A percentile compares a stretch with the other conserved stretches of the same genome.
Conservation (phyloP, 31 red algal genomes). For the Odonthalia washingtoniensis region DNA sequence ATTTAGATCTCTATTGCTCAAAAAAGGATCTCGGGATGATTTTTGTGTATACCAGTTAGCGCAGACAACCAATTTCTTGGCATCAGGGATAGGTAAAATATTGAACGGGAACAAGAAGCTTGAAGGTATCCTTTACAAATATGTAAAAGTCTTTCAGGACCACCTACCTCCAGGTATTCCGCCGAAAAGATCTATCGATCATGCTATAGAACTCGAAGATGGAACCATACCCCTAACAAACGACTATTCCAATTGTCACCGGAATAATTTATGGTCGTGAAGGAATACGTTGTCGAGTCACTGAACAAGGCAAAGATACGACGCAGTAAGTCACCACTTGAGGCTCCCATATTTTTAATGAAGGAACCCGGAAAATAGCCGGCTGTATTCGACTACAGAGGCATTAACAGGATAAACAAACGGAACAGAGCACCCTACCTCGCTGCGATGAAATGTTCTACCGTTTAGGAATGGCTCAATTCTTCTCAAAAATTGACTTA, state of each 20-base stretch:
- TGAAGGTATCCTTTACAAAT: neutral
- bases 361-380: neutral
- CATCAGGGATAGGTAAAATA: neutral
- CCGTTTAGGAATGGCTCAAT: neutral
- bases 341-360: slow-evolving; percentile 23
- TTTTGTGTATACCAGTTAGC: neutral
- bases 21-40: neutral
- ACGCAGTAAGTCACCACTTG: neutral
- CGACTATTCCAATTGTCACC: neutral
- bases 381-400: slow-evolving; percentile 9
- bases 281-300: neutral
- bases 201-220: neutral
- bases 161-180: neutral
- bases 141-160: neutral
- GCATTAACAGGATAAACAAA: neutral
- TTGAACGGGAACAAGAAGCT: neutral
- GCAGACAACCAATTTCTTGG: neutral
- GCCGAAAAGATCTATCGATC: neutral
- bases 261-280: slow-evolving; percentile 8
- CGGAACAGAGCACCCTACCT: neutral
- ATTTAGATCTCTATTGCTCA: neutral
- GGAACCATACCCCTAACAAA: neutral
- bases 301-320: neutral
- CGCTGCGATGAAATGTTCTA: slow-evolving; percentile 20
- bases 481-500: slow-evolving; percentile 22